These are phyloP conservation scores for Suillus subaureus DNA, from an alignment of 768 basidiomycete genomes.

Conservation along the genomic window DNA sequence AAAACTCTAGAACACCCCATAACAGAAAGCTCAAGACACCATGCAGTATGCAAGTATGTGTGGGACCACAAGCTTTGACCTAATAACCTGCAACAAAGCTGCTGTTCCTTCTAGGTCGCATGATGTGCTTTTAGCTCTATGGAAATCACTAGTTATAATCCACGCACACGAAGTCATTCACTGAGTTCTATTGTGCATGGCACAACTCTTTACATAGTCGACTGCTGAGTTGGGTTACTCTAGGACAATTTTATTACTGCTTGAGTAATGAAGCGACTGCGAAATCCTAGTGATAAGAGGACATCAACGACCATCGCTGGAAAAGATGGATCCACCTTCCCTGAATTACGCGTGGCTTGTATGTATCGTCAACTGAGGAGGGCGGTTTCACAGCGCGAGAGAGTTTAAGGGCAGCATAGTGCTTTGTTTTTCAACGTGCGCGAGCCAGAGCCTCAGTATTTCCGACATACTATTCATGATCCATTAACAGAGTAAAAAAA, in stretches of 20 bases:
- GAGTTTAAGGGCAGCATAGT: background rate
- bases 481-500: background rate
- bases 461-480: too few species aligned
- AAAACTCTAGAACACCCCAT: too few species aligned
- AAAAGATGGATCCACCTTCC: background rate
- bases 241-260: background rate
- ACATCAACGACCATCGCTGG: background rate
- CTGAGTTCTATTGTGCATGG: background rate
- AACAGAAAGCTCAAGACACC: too few species aligned
- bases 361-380: background rate
- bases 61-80: constrained; percentile 2
- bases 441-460: too few species aligned
- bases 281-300: background rate
- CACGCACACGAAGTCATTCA: background rate
- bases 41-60: too few species aligned
- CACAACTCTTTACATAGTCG: background rate
- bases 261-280: background rate
- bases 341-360: background rate
- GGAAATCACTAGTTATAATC: background rate
- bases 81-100: background rate
- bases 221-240: background rate
- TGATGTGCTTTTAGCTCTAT: background rate
- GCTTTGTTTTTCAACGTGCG: background rate
- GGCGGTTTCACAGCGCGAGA: background rate
- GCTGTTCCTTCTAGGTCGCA: background rate